A percentile compares a stretch with the other conserved stretches of the same genome.
phyloP scores from a whole-genome alignment of 441 rosid species.

The Lepidium campestre region DNA sequence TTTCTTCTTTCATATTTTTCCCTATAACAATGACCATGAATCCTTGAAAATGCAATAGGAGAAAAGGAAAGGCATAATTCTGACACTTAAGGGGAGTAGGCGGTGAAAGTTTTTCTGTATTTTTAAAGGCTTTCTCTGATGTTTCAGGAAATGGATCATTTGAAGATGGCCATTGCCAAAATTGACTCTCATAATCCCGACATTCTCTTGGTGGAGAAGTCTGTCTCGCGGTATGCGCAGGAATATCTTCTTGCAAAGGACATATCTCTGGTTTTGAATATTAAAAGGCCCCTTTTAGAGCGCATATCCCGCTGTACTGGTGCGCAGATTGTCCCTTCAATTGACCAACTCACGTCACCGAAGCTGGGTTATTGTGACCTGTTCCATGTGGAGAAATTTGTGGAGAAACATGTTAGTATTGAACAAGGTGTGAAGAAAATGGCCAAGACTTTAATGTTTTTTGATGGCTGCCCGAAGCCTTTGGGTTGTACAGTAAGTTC shows the following conservation, averaged over 20 bases:
- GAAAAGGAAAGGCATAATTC: constrained; percentile 10
- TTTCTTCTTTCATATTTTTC: constrained; percentile 22
- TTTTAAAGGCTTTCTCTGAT: constrained; percentile 23
- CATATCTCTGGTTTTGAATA: constrained; percentile 73
- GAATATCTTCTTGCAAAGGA: constrained; percentile 72
- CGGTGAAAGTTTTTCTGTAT: neutral
- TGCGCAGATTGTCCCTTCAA: constrained; percentile 67
- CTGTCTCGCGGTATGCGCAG: constrained; percentile 71
- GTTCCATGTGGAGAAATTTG: constrained; percentile 60
- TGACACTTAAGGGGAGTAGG: constrained; percentile 3
- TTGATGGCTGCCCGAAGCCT: constrained; percentile 81
- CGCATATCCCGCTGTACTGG: constrained; percentile 81
- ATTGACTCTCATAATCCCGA: constrained; percentile 63
- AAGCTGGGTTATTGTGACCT: constrained; percentile 63
- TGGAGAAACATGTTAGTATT: constrained; percentile 53
- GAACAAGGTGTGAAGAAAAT: constrained; percentile 54
- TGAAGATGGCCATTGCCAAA: constrained; percentile 83
- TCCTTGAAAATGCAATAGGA: neutral
- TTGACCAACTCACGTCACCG: constrained; percentile 61
- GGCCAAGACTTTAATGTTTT: constrained; percentile 70
- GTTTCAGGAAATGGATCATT: constrained; percentile 72
- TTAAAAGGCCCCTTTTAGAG: constrained; percentile 63
- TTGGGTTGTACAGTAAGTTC: constrained; percentile 75
- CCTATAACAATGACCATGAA: constrained; percentile 9
- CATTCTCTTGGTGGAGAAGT: constrained; percentile 75